Evolutionary conservation across 2,329 filamentous ascomycete species (phyloP), one percentile per base, ranked within the genome.

Genomic region (Claviceps sorghi): DNA sequence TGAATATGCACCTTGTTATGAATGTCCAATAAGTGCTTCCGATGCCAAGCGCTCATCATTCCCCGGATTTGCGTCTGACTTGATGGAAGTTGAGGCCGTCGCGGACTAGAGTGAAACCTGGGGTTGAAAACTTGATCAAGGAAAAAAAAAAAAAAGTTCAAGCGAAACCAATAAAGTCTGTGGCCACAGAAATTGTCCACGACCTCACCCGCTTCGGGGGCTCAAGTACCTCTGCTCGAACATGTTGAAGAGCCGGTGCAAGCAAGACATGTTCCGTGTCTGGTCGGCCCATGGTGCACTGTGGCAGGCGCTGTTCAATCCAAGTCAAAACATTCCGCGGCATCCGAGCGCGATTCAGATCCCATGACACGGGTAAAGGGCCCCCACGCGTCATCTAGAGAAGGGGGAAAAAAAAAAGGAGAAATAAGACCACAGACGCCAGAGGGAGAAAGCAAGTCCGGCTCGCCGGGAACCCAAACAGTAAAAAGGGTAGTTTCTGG

Each of bases 401-500:
- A 43, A 36, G 26, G 10, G 3, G n/a, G n/a, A n/a, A n/a, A n/a
- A n/a, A n/a, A n/a, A 49, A 41, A 49, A 13, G 26, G 26, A 26
- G 26, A 26, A 51, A 48, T 45, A 59, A 58, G 42, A 60, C 26
- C 26, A 26, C 26, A 26, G 26, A 26, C 26, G 26, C 26, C 26
- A 26, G 5, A 26, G 5, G 26, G 42, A 60, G 59, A 57, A 55
- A 56, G 57, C 57, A 56, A 56, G 59, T 55, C 59, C 62, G 51
- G 58, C 56, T 53, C 56, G 58, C 55, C 55, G 8, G 43, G 43
- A 42, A 50, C 49, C 41, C 52, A 55, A 62, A 58, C 55, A 54
- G 53, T 59, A 58, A 57, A 57, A 54, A 57, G 58, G 60, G 58
- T 58, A 57, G 60, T 60, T 60, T 58, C 61, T 58, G 56, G 7